phyloP scores from a whole-genome alignment of 352 stramenopile species.

The Phytopythium kandeliae region DNA sequence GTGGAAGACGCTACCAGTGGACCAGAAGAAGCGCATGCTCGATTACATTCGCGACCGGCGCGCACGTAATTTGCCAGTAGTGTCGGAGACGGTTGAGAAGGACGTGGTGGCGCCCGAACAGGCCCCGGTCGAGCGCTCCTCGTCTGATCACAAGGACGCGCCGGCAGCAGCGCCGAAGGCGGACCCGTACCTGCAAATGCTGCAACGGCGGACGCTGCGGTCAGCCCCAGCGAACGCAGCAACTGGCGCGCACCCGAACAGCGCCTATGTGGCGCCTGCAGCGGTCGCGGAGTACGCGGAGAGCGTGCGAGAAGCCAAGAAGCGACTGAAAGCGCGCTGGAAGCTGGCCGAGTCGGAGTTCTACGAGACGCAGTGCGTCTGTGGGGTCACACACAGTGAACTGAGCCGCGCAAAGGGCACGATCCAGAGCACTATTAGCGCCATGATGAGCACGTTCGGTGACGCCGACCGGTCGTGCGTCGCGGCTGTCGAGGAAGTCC shows the following conservation, averaged over 20 bases:
- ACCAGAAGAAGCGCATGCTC: constrained; percentile 79
- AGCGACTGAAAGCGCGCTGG: constrained; percentile 49
- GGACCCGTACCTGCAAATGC: constrained; percentile 77
- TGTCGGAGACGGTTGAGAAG: constrained; percentile 1
- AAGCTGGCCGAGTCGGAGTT: constrained; percentile 72
- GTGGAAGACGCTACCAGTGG: constrained; percentile 68
- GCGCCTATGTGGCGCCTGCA: constrained; percentile 47
- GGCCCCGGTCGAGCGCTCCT: too few relatives aligned
- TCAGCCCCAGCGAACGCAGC: constrained; percentile 8
- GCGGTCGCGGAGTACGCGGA: constrained; percentile 48
- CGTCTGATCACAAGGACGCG: too few relatives aligned
- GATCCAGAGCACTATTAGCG: constrained; percentile 56
- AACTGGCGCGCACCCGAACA: constrained; percentile 40
- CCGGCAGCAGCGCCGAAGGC: constrained; percentile 21
- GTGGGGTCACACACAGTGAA: constrained; percentile 41
- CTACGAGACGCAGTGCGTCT: constrained; percentile 52
- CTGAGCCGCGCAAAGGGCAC: constrained; percentile 29
- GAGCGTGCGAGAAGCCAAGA: constrained; percentile 13
- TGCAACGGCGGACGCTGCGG: constrained; percentile 61
- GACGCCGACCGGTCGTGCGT: constrained; percentile 53
- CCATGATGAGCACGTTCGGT: constrained; percentile 85
- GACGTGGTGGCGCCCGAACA: background rate
- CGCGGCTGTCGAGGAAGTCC: constrained; percentile 50
- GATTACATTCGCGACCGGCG: constrained; percentile 75
- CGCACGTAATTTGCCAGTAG: constrained; percentile 12